Percentiles rank a stretch among this genome's conserved stretches.
Conservation (phyloP, 768 basidiomycete genomes). For the Auricularia cornea region DNA sequence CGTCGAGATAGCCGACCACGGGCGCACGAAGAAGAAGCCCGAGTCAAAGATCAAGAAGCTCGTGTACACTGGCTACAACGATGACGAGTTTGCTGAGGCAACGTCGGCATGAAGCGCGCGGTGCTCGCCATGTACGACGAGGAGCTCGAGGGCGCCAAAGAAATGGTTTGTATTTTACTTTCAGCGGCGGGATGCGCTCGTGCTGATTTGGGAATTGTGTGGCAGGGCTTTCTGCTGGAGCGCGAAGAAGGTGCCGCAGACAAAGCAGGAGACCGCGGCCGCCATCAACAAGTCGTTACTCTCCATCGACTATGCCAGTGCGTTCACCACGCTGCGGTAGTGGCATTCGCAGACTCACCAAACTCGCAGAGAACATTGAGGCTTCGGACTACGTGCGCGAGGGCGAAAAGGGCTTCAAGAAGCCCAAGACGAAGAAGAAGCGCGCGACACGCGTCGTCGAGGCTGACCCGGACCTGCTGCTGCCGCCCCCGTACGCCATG, state of each 20-base stretch:
- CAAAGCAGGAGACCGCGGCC: slow-evolving; percentile 43
- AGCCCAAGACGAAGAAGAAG: slow-evolving; percentile 96
- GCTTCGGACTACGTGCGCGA: slow-evolving; percentile 84
- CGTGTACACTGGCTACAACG: slow-evolving; percentile 93
- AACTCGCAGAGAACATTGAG: slow-evolving; percentile 65
- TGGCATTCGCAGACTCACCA: slow-evolving; percentile 13
- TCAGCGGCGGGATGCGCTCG: too few relatives aligned
- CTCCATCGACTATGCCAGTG: slow-evolving; percentile 74
- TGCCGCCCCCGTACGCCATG: slow-evolving; percentile 47
- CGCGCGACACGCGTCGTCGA: slow-evolving; percentile 57
- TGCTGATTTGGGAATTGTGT: too few relatives aligned
- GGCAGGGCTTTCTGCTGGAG: too few relatives aligned
- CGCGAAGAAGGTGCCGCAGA: slow-evolving; percentile 30
- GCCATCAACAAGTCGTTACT: slow-evolving; percentile 73
- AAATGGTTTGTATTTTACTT: slow-evolving; percentile 61
- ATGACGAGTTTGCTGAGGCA: slow-evolving; percentile 83
- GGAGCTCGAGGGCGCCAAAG: slow-evolving; percentile 64
- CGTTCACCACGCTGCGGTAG: slow-evolving; percentile 19
- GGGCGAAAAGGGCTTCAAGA: slow-evolving; percentile 92
- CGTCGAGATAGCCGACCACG: slow-evolving; percentile 86
- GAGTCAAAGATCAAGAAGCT: slow-evolving; percentile 83
- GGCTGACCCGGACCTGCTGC: slow-evolving; percentile 34
- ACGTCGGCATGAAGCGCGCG: slow-evolving; percentile 70
- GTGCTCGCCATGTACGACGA: slow-evolving; percentile 93
- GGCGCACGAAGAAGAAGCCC: slow-evolving; percentile 65